Conservation (phyloP, 2,329 filamentous ascomycete genomes). For the Colletotrichum sp. region DNA sequence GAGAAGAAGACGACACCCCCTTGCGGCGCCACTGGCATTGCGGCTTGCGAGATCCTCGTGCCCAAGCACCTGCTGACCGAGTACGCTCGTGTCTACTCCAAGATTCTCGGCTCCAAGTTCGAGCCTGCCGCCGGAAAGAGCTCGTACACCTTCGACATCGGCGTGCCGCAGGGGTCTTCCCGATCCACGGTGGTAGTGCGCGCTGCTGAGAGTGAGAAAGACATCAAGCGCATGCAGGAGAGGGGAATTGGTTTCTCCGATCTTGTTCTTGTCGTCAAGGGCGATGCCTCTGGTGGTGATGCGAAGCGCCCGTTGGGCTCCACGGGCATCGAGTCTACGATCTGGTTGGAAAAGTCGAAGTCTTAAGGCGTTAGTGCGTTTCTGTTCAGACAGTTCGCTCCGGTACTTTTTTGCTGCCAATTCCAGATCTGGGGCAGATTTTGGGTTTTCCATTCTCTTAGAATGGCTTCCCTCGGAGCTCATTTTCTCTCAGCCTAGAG, state of each 20-base stretch:
- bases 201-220: neutral
- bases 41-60: neutral
- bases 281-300: neutral
- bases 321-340: neutral
- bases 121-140: neutral
- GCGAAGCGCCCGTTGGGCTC: neutral
- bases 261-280: neutral
- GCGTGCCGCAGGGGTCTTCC: neutral
- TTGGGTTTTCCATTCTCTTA: neutral
- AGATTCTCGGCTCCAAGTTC: neutral
- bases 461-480: neutral
- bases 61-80: neutral
- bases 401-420: neutral
- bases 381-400: neutral
- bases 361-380: neutral
- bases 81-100: neutral
- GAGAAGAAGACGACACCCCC: neutral
- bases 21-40: neutral
- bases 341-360: neutral
- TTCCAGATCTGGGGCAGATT: accelerated
- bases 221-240: neutral
- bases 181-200: neutral
- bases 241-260: neutral
- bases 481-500: neutral
- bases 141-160: neutral